Percentiles rank a stretch among this genome's conserved stretches.
These are phyloP conservation scores for Inonotus hispidus DNA, from an alignment of 1,284 basidiomycete species.

Conservation along the genomic window DNA sequence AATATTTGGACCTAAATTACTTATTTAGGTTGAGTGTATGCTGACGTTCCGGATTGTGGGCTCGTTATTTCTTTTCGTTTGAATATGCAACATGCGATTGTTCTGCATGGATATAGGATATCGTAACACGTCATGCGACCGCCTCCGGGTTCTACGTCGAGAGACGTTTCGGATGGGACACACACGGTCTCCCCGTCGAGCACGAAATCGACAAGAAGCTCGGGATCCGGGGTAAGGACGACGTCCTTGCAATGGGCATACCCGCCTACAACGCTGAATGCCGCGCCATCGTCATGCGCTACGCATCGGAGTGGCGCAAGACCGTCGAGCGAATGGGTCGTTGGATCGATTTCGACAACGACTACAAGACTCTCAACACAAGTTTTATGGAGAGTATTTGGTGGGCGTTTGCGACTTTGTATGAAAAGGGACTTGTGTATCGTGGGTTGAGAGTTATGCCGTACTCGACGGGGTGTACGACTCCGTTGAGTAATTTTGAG, in stretches of 20 bases:
- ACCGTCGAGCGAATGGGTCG: slow-evolving; percentile 98
- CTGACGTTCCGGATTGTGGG: not conserved
- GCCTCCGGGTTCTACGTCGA: slow-evolving; percentile 93
- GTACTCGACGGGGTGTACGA: slow-evolving; percentile 95
- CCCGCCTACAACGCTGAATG: slow-evolving; percentile 98
- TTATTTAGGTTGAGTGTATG: not conserved
- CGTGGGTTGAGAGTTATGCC: slow-evolving; percentile 96
- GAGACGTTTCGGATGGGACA: slow-evolving; percentile 98
- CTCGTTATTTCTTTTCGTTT: not conserved
- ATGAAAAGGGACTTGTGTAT: slow-evolving; percentile 93
- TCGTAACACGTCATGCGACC: slow-evolving; percentile 93
- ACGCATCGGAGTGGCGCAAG: slow-evolving; percentile 87
- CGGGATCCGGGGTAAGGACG: slow-evolving; percentile 87
- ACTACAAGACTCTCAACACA: slow-evolving; percentile 96
- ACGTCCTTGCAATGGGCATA: slow-evolving; percentile 96
- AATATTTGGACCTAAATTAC: not conserved
- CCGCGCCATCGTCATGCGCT: slow-evolving; percentile 96
- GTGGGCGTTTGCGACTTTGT: slow-evolving; percentile 98
- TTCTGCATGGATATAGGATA: slow-evolving; percentile 57
- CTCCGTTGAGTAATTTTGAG: slow-evolving; percentile 97
- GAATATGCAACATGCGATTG: not conserved
- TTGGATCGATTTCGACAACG: slow-evolving; percentile 99
- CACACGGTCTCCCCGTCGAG: slow-evolving; percentile 97
- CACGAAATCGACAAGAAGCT: slow-evolving; percentile 99
- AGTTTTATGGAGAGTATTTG: slow-evolving; percentile 98